These are phyloP conservation scores for Entophlyctis luteolus DNA, from an alignment of 192 early-diverging fungal species.

Conservation along the genomic window DNA sequence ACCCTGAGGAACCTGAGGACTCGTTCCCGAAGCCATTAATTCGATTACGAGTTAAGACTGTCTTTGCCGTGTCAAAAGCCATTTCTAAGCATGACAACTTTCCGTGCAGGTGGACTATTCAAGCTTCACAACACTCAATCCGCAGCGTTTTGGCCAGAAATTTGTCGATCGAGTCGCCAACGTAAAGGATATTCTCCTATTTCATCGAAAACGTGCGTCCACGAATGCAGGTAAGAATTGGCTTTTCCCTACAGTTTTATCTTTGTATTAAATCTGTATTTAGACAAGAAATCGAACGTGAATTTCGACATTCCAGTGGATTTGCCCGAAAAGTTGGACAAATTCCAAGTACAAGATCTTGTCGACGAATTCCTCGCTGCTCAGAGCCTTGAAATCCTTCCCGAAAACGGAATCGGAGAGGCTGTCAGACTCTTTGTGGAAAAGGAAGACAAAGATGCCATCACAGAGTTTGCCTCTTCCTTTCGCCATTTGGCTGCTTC, in stretches of 20 bases:
- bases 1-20: conserved; percentile 27
- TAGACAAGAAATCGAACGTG: neutral
- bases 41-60: conserved; percentile 49
- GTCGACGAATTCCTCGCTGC: conserved; percentile 68
- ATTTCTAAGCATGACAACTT: neutral
- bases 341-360: conserved; percentile 68
- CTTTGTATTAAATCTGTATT: neutral
- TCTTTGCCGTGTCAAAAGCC: neutral
- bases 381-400: conserved; percentile 65
- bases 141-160: conserved; percentile 75
- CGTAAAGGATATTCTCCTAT: conserved; percentile 79
- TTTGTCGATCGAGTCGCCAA: conserved; percentile 84
- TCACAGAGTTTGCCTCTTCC: conserved; percentile 53
- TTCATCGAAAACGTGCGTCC: conserved; percentile 57
- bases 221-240: neutral
- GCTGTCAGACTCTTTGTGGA: conserved; percentile 74
- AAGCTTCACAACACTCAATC: conserved; percentile 78
- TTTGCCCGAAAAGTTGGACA: conserved; percentile 64
- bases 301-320: conserved; percentile 7
- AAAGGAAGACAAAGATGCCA: conserved; percentile 82
- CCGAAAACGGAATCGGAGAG: conserved; percentile 72
- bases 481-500: neutral
- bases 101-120: conserved; percentile 74
- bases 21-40: conserved; percentile 69
- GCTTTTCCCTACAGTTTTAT: neutral